Evolutionary conservation across 305 asterid genomes (phyloP), one percentile per base, ranked within the genome.

Genomic region (Rubia tinctorum): DNA sequence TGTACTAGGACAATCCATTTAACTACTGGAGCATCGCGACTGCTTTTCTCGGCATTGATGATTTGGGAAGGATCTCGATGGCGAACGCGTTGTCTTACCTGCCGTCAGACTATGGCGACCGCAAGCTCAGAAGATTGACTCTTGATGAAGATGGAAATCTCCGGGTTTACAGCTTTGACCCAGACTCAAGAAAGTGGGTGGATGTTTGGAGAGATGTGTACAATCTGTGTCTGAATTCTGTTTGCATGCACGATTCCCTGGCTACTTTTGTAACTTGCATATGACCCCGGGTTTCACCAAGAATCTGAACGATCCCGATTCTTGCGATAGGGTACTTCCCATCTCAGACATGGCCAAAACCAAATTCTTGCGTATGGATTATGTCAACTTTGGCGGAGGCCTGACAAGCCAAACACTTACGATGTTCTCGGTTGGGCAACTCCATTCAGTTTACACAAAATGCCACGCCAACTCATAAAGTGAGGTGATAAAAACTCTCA

Each of bases 191-290:
- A 30, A 30, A 3, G 37, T 59, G 64, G 64, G 7, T 59, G 23
- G 64, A 59, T 59, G 64, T 59, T 11, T 59, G 64, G 64, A 59
- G 64, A 59, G 64, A 37, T 12, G 1, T 59, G 17, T 23, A 0
- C 64, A 59, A 59, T 23, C 30, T 59, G 17, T 59, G 64, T 23
- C 64, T 59, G 8, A 59, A 59, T 22, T 59, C 64, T 59, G 37
- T 59, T 22, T 59, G 64, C 9, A 12, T 59, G 5, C 23, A 59
- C 15, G 64, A 59, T 23, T 59, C 64, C 7, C 17, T 59, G 37
- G 64, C 64, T 59, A 59, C 34, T 59, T 20, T 20, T 23, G 64
- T 59, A 20, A 20, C 64, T 59, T 59, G 64, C 64, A 59, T 59
- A 59, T 59, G 64, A 17, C 64, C 64, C 8, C 64, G 11, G 64